A percentile compares a stretch with the other conserved stretches of the same genome.
Evolutionary conservation across 2,329 filamentous ascomycete species (phyloP).

Genomic region (Fusarium papillatum): DNA sequence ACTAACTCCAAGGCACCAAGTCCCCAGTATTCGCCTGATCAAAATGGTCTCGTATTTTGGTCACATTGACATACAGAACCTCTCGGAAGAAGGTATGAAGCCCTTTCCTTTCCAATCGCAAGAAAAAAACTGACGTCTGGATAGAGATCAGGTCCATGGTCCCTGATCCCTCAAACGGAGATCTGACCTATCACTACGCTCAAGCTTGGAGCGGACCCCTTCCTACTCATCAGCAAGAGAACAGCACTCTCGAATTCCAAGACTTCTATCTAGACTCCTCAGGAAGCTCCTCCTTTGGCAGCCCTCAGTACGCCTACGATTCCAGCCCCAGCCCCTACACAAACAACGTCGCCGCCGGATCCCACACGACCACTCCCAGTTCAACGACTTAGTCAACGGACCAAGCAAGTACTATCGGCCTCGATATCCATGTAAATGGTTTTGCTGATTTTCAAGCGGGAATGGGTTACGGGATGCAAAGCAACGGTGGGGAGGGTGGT

Average conservation of each 20-base stretch:
- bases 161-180: background rate
- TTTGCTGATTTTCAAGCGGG: conserved; percentile 28
- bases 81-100: conserved; percentile 8
- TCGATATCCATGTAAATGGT: conserved; percentile 10
- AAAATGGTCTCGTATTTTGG: conserved; percentile 18
- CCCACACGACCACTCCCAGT: conserved; percentile 23
- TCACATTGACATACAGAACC: conserved; percentile 10
- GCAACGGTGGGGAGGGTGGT: conserved; percentile 1
- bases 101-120: too few relatives aligned
- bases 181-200: background rate
- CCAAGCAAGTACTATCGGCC: conserved; percentile 22
- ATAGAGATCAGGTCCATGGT: background rate
- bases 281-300: background rate
- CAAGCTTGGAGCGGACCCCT: background rate
- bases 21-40: background rate
- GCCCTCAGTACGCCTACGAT: too few relatives aligned
- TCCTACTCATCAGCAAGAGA: background rate
- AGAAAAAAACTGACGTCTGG: background rate
- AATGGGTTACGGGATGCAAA: background rate
- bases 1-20: background rate
- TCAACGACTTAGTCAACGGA: conserved; percentile 23
- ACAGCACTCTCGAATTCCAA: background rate
- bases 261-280: accelerated
- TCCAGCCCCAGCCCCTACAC: background rate
- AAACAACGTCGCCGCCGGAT: background rate